Conservation (phyloP, 1,139 yeast species). For the Chernovozyma sophiae-reginae region DNA sequence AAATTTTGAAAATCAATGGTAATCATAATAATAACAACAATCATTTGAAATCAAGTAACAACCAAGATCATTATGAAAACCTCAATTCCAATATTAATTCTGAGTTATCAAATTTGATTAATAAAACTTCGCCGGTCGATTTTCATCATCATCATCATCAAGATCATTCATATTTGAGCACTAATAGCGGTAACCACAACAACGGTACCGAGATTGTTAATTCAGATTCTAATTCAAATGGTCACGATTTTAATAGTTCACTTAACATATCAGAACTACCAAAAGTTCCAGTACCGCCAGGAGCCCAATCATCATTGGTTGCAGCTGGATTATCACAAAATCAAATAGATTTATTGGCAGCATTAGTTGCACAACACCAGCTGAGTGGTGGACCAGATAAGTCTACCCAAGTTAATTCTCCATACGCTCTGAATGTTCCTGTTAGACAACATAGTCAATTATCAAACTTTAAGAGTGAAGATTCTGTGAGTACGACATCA, state of each 20-base stretch:
- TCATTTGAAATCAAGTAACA: background rate
- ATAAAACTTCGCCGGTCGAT: slow-evolving; percentile 6
- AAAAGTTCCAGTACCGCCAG: slow-evolving; percentile 65
- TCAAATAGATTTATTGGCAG: slow-evolving; percentile 69
- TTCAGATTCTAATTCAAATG: background rate
- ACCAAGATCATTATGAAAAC: background rate
- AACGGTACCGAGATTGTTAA: background rate
- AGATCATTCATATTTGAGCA: background rate
- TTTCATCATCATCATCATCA: background rate
- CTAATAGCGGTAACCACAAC: background rate
- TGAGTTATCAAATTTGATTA: slow-evolving; percentile 4
- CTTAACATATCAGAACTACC: slow-evolving; percentile 37
- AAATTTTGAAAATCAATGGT: slow-evolving; percentile 1
- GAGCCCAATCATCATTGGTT: slow-evolving; percentile 58
- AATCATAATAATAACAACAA: slow-evolving; percentile 2
- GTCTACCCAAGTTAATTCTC: slow-evolving; percentile 9
- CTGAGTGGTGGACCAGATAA: slow-evolving; percentile 20
- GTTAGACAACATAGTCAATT: slow-evolving; percentile 22
- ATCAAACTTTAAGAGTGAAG: slow-evolving; percentile 6
- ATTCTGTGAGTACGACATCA: slow-evolving; percentile 9
- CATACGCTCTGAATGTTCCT: slow-evolving; percentile 6
- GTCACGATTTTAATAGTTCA: background rate
- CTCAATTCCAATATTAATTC: background rate
- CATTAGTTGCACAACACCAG: slow-evolving; percentile 69
- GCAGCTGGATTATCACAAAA: slow-evolving; percentile 63